Percentiles rank a stretch among this genome's conserved stretches.
These are phyloP conservation scores for Boletus tylopilopsis DNA, from an alignment of 768 basidiomycete genomes.

Conservation along the genomic window DNA sequence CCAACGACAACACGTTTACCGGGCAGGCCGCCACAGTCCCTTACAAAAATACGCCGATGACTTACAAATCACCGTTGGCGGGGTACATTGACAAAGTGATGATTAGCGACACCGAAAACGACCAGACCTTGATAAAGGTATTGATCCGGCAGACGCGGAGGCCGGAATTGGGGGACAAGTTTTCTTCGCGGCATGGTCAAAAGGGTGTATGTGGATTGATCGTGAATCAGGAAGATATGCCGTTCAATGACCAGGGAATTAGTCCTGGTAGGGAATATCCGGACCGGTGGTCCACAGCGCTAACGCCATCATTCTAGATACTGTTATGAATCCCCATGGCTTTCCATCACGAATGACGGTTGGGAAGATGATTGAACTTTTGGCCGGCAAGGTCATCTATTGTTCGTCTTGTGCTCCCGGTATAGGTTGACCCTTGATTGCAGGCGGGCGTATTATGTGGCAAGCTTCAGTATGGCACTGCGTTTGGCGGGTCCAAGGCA, in stretches of 20 bases:
- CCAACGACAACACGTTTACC: constrained; percentile 86
- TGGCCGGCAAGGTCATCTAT: constrained; percentile 79
- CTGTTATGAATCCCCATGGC: constrained; percentile 99
- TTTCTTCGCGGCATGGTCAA: constrained; percentile 96
- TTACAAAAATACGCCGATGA: constrained; percentile 90
- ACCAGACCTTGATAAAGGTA: constrained; percentile 95
- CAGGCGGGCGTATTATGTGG: constrained; percentile 90
- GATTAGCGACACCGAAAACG: constrained; percentile 95
- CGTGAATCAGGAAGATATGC: constrained; percentile 98
- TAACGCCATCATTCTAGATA: constrained; percentile 51
- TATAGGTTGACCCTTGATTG: constrained; percentile 1
- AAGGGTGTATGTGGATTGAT: constrained; percentile 99
- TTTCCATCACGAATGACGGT: constrained; percentile 99
- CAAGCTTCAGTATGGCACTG: constrained; percentile 90
- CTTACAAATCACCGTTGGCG: constrained; percentile 90
- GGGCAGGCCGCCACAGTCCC: constrained; percentile 79
- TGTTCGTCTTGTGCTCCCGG: background rate
- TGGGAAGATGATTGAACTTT: constrained; percentile 98
- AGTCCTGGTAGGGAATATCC: constrained; percentile 64
- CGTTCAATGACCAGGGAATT: constrained; percentile 97
- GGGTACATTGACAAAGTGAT: constrained; percentile 97
- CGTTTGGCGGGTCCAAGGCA: constrained; percentile 97
- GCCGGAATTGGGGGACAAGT: constrained; percentile 98
- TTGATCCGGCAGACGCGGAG: constrained; percentile 94
- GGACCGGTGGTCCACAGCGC: constrained; percentile 7